Evolutionary conservation across 2,329 filamentous ascomycete species (phyloP), one percentile per base, ranked within the genome.

Genomic region (Arthrobotrys conoides): DNA sequence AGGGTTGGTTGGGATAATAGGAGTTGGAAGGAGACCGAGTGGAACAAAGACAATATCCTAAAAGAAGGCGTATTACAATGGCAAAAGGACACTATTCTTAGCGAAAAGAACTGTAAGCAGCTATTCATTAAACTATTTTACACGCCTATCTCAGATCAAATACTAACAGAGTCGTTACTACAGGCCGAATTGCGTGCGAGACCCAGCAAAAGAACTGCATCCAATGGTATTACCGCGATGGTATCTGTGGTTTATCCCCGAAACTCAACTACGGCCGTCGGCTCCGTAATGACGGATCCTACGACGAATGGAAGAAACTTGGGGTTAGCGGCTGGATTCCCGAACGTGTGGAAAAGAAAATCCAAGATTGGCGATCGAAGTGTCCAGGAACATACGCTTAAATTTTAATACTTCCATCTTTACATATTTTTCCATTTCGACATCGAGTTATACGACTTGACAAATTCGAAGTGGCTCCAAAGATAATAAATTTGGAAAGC

Each of bases 251-350:
- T 24, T 10, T 78, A n/a, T 71, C 68, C 24, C 44, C 55, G 2
- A 78, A 78, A 41, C 14, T 78, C 41, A 72, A 72, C 49, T 78
- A 78, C 48, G 75, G 75, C 75, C 68, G 64, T n/a, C 75, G 75
- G 53, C 63, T 78, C 8, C 75, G 68, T 20, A 68, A 78, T 51
- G 68, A 78, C 14, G 75, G 75, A 12, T 72, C 75, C 9, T 78
- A 78, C 55, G 24, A 49, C 16, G 75, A 78, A 51, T 72, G 68
- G 75, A 63, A 64, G 33, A 63, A 78, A 57, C 68, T 78, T 38
- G 75, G 75, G n/a, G 63, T 78, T 20, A 78, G 75, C 68, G 75
- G 75, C 16, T 78, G 75, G 75, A 36, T 78, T 49, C 63, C 64
- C 12, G 61, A 63, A 0, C 75, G 75, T 24, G 24, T 78, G 8